Conservation (phyloP, 352 stramenopile genomes). For the Phytophthora nicotianae region DNA sequence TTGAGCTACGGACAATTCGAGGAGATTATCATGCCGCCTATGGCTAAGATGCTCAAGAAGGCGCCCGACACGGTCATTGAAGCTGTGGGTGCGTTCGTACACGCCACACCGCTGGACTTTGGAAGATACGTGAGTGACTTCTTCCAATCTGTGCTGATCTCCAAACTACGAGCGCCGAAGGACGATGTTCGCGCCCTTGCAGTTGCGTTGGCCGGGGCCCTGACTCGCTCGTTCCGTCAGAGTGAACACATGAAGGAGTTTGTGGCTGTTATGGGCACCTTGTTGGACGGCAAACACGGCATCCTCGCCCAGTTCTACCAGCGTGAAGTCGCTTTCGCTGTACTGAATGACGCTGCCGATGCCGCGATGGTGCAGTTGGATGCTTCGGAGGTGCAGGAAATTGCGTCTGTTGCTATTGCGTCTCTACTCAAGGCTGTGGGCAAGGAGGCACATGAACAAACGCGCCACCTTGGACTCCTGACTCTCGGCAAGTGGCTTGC, state of each 20-base stretch:
- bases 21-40: conserved; percentile 57
- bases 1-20: conserved; percentile 73
- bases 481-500: conserved; percentile 79
- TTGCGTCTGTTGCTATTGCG: conserved; percentile 51
- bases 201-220: conserved; percentile 50
- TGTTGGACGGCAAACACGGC: conserved; percentile 84
- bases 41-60: conserved; percentile 85
- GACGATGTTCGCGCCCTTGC: conserved; percentile 72
- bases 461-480: conserved; percentile 72
- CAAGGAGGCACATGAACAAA: conserved; percentile 87
- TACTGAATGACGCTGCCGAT: conserved; percentile 68
- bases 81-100: conserved; percentile 54
- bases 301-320: conserved; percentile 91
- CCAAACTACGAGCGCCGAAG: conserved; percentile 85
- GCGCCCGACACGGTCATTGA: conserved; percentile 80
- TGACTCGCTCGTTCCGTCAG: conserved; percentile 57
- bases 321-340: conserved; percentile 72
- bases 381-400: conserved; percentile 38
- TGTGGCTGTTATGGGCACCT: conserved; percentile 52
- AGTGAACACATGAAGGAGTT: conserved; percentile 61
- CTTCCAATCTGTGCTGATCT: conserved; percentile 71
- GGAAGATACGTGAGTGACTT: conserved; percentile 61
- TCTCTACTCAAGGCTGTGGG: conserved; percentile 72
- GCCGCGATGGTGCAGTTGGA: conserved; percentile 33
- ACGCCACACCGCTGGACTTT: conserved; percentile 63